phyloP scores from a whole-genome alignment of 169 alveolate genomes.

The Eimeria acervulina region DNA sequence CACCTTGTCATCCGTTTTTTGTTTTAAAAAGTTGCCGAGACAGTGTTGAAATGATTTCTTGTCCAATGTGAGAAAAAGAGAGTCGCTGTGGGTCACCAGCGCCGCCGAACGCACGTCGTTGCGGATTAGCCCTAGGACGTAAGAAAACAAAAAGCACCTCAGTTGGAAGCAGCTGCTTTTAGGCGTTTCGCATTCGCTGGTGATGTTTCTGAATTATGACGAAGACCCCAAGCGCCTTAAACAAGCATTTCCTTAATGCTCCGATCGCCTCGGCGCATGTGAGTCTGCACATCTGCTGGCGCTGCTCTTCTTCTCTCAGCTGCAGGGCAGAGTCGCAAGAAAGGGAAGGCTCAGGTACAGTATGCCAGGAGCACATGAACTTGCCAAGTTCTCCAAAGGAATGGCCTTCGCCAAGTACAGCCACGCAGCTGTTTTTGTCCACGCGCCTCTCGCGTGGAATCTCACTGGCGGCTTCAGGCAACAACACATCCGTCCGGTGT shows the following conservation, averaged over 20 bases:
- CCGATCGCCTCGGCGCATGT: background rate
- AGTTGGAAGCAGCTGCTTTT: background rate
- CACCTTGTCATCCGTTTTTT: conserved; percentile 77
- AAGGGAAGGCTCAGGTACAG: background rate
- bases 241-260: no score
- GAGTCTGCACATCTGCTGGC: background rate
- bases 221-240: background rate
- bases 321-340: background rate
- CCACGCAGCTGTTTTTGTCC: conserved; percentile 72
- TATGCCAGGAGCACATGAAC: background rate
- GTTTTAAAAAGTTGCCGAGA: conserved; percentile 48
- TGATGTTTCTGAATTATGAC: no score
- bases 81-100: conserved; percentile 68
- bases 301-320: background rate
- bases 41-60: conserved; percentile 76
- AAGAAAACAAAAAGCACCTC: background rate
- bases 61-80: conserved; percentile 53
- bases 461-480: background rate
- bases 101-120: conserved; percentile 82
- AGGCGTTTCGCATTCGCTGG: background rate
- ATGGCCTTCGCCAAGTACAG: conserved; percentile 68
- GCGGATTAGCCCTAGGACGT: conserved; percentile 65
- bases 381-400: conserved; percentile 80
- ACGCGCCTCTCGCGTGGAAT: conserved; percentile 50
- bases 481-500: background rate